Evolutionary conservation across 768 basidiomycete species (phyloP).

Genomic region (Sarcodon aspratus): DNA sequence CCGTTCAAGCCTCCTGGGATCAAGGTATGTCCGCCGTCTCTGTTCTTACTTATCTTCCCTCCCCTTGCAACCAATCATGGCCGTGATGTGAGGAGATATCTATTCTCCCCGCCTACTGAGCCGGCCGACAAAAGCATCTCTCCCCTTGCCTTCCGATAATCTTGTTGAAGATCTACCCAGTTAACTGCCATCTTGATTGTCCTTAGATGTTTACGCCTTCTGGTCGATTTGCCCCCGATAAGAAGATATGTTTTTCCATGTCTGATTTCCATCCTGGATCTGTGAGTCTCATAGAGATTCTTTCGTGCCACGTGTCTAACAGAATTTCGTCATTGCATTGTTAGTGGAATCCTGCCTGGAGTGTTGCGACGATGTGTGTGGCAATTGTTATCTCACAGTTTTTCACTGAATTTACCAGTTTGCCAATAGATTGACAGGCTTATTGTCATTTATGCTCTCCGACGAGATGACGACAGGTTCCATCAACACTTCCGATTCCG

Average conservation of each 20-base stretch:
- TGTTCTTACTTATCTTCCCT: neutral
- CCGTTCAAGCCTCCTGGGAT: constrained; percentile 96
- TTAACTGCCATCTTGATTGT: constrained; percentile 4
- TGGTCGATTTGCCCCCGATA: constrained; percentile 83
- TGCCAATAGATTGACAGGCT: constrained; percentile 69
- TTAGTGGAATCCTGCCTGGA: constrained; percentile 95
- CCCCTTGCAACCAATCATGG: no score
- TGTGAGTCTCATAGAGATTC: constrained; percentile 32
- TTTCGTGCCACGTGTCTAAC: neutral
- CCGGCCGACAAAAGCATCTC: neutral
- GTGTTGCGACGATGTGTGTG: constrained; percentile 84
- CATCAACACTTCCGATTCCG: constrained; percentile 64
- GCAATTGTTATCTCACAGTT: neutral
- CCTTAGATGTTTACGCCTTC: constrained; percentile 82
- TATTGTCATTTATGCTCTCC: constrained; percentile 89
- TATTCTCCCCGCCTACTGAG: neutral
- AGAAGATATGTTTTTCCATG: constrained; percentile 98
- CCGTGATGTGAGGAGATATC: no score
- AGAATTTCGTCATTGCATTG: neutral
- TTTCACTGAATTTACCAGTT: neutral
- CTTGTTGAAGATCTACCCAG: neutral
- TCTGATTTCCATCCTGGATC: constrained; percentile 89
- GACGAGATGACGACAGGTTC: constrained; percentile 97
- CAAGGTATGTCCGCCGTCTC: constrained; percentile 44
- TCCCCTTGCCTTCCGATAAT: no score